Conservation (phyloP, 2,329 filamentous ascomycete genomes). For the Arthrinium phaeospermum region DNA sequence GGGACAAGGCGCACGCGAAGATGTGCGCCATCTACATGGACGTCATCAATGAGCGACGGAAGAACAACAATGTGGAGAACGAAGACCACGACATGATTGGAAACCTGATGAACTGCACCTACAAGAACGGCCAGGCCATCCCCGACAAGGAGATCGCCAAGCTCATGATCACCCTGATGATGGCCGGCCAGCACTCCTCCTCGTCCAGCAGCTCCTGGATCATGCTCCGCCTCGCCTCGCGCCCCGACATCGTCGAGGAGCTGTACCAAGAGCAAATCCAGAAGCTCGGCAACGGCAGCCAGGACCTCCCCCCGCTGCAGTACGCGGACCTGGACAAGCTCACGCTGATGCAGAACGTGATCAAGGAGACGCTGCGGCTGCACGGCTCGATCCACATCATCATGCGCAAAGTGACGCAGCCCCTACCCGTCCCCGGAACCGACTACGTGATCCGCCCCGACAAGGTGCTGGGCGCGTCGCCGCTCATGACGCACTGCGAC, state of each 20-base stretch:
- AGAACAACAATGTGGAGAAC: constrained; percentile 41
- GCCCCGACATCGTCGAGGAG: constrained; percentile 72
- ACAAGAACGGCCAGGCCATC: constrained; percentile 73
- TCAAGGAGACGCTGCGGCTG: constrained; percentile 75
- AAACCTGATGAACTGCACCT: constrained; percentile 77
- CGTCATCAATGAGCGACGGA: constrained; percentile 70
- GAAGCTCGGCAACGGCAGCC: constrained; percentile 54
- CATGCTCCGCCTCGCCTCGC: constrained; percentile 72
- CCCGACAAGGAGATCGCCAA: constrained; percentile 80
- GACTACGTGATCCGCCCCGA: constrained; percentile 63
- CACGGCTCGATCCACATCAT: constrained; percentile 77
- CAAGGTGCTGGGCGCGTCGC: constrained; percentile 50
- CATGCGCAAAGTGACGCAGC: constrained; percentile 73
- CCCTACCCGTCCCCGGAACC: constrained; percentile 63
- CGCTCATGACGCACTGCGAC: constrained; percentile 49
- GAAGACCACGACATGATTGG: constrained; percentile 74
- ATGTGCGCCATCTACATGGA: constrained; percentile 75
- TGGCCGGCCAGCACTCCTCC: constrained; percentile 84
- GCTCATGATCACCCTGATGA: constrained; percentile 86
- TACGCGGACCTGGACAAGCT: constrained; percentile 66
- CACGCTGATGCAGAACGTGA: constrained; percentile 65
- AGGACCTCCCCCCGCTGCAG: constrained; percentile 56
- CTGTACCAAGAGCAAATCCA: constrained; percentile 70
- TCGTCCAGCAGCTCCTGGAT: constrained; percentile 82
- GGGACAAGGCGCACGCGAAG: constrained; percentile 72